Percentiles rank a stretch among this genome's conserved stretches.
These are phyloP conservation scores for Dioscorea dumetorum DNA, from an alignment of 106 monocot species.

Conservation along the genomic window DNA sequence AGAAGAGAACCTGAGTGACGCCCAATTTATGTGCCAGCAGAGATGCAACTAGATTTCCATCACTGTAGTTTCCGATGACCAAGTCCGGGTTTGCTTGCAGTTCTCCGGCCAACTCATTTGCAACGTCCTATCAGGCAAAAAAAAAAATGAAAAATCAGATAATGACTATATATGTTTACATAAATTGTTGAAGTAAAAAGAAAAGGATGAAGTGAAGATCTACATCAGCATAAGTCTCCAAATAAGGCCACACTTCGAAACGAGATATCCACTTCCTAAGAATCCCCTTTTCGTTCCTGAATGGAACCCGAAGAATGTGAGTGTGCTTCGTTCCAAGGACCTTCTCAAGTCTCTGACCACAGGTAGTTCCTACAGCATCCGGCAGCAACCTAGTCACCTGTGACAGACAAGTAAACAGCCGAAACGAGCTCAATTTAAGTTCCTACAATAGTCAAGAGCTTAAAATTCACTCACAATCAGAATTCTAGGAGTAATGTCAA, in stretches of 20 bases:
- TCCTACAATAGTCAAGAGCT: too few species aligned
- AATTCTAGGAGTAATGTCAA: constrained; percentile 73
- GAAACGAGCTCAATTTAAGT: neutral
- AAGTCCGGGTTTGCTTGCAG: constrained; percentile 66
- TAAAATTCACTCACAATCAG: constrained; percentile 61
- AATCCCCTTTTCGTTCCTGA: constrained; percentile 44
- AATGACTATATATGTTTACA: neutral
- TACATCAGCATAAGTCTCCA: constrained; percentile 59
- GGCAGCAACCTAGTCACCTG: constrained; percentile 62
- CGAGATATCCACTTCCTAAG: constrained; percentile 62
- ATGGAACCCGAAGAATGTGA: constrained; percentile 57
- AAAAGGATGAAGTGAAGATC: neutral
- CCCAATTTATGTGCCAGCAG: constrained; percentile 71
- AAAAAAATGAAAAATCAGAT: neutral
- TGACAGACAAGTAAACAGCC: neutral
- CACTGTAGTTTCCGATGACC: constrained; percentile 77
- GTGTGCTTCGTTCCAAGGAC: constrained; percentile 61
- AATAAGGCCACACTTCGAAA: constrained; percentile 72
- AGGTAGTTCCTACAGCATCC: constrained; percentile 61
- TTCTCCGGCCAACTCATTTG: constrained; percentile 55
- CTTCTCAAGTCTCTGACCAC: constrained; percentile 59
- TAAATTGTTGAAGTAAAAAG: too few species aligned
- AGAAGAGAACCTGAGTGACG: constrained; percentile 47
- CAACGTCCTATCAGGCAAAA: constrained; percentile 57
- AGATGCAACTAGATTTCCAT: constrained; percentile 74